Conservation (phyloP, 176 grass and related monocot species). For the Cenchrus americanus region DNA sequence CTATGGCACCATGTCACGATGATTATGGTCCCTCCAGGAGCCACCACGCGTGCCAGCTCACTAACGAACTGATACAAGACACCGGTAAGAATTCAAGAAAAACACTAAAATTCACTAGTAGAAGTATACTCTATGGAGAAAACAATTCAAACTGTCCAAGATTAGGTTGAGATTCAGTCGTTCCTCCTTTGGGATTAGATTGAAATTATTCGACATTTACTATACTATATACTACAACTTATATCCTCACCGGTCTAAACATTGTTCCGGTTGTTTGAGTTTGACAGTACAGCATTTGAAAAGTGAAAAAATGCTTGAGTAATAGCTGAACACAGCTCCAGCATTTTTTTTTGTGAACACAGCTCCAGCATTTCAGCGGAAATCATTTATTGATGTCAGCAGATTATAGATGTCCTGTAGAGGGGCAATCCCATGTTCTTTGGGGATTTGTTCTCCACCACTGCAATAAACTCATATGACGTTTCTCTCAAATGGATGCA, state of each 20-base stretch:
- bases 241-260: not conserved
- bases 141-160: not conserved
- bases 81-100: not conserved
- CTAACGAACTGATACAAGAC: constrained; percentile 59
- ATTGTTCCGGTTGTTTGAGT: too few species aligned
- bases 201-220: not conserved
- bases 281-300: too few species aligned
- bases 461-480: not conserved
- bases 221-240: not conserved
- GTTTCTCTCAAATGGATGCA: not conserved
- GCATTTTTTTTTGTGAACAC: too few species aligned
- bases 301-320: too few species aligned
- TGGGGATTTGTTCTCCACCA: not conserved
- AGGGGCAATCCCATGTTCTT: not conserved
- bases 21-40: constrained; percentile 82
- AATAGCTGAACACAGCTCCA: too few species aligned
- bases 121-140: not conserved
- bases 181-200: not conserved
- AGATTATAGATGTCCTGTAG: not conserved
- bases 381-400: not conserved
- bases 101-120: not conserved
- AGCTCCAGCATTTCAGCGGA: too few species aligned
- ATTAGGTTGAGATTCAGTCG: not conserved
- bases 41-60: constrained; percentile 77
- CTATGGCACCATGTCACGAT: constrained; percentile 98